A percentile compares a stretch with the other conserved stretches of the same genome.
Conservation (phyloP, 129 eudicot genomes). For the Rutidosis leptorrhynchoides region DNA sequence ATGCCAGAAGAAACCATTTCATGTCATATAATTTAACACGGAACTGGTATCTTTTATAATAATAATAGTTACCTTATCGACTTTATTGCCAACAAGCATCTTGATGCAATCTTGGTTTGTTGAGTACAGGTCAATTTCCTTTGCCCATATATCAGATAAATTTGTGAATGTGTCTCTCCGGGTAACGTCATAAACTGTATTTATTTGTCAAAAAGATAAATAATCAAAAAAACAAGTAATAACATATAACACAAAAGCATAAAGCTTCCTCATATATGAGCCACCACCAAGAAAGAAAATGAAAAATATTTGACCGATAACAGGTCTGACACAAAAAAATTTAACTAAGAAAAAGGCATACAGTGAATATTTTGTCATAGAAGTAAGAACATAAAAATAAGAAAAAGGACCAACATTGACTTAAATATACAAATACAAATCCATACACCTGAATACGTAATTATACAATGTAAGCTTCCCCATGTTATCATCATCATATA, state of each 20-base stretch:
- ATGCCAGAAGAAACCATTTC: neutral
- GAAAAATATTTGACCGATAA: neutral
- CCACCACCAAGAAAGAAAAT: neutral
- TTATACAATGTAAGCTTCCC: neutral
- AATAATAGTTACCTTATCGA: conserved; percentile 91
- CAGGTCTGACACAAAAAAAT: neutral
- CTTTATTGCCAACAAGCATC: conserved; percentile 98
- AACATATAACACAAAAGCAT: neutral
- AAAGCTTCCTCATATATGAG: neutral
- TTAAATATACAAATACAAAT: neutral
- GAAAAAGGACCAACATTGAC: neutral
- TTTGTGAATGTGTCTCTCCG: conserved; percentile 86
- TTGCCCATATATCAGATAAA: conserved; percentile 85
- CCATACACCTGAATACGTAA: neutral
- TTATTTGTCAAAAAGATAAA: neutral
- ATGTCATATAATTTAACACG: neutral
- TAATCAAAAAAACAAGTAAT: too few species aligned
- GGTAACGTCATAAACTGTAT: conserved; percentile 85
- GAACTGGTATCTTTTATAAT: too few species aligned
- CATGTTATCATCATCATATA: neutral
- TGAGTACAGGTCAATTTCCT: conserved; percentile 81
- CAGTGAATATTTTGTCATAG: neutral
- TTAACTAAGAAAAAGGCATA: neutral
- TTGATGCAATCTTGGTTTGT: conserved; percentile 95
- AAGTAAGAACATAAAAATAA: neutral